These are phyloP conservation scores for Phaeotremella fagi DNA, from an alignment of 768 basidiomycete genomes.

Conservation along the genomic window DNA sequence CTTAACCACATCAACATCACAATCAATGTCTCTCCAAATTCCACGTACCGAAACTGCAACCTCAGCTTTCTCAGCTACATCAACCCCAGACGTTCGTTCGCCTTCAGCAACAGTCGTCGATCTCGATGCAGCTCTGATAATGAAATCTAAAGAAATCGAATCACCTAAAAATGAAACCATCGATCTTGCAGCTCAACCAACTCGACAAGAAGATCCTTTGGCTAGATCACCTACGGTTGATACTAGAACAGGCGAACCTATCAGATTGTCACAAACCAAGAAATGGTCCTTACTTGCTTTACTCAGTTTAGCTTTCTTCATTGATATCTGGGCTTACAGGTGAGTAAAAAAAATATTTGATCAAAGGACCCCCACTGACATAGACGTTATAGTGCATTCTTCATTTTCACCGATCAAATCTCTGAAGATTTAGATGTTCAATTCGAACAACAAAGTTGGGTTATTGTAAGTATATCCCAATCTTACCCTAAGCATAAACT, in stretches of 20 bases:
- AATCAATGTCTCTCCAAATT: not conserved
- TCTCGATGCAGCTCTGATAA: not conserved
- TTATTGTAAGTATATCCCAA: slow-evolving; percentile 17
- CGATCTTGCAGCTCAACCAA: not conserved
- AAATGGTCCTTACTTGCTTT: slow-evolving; percentile 18
- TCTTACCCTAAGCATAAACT: not conserved
- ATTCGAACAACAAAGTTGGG: slow-evolving; percentile 31
- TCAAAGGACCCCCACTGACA: slow-evolving; percentile 15
- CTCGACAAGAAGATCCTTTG: not conserved
- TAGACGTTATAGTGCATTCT: slow-evolving; percentile 20
- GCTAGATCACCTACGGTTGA: not conserved
- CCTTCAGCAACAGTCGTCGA: slow-evolving; percentile 7
- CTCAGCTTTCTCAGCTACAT: not conserved
- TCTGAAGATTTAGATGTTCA: slow-evolving; percentile 26
- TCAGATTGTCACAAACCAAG: slow-evolving; percentile 8
- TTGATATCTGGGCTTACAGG: slow-evolving; percentile 16
- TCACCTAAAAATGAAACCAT: too few species aligned
- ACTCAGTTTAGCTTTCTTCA: slow-evolving; percentile 18
- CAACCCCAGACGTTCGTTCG: slow-evolving; percentile 2
- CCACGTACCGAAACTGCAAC: slow-evolving; percentile 5
- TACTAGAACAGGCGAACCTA: not conserved
- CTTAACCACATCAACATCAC: not conserved
- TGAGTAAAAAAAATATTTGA: not conserved
- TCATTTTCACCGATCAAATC: slow-evolving; percentile 32
- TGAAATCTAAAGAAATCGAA: not conserved